Conservation (phyloP, 495 filamentous ascomycete species). For the Penicillium angulare region DNA sequence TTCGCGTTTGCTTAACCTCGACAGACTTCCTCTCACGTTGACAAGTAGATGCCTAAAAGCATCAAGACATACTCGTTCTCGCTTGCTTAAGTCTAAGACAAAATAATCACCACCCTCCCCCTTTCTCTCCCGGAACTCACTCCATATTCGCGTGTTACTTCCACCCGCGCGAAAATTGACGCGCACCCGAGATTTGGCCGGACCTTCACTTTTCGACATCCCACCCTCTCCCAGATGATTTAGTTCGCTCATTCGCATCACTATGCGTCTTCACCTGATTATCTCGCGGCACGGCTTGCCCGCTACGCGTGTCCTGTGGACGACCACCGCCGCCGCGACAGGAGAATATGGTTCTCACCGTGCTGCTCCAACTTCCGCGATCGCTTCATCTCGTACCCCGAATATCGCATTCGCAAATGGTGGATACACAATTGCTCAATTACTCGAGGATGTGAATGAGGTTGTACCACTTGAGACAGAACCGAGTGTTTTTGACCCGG, state of each 20-base stretch:
- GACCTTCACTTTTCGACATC: background rate
- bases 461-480: constrained; percentile 79
- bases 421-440: constrained; percentile 69
- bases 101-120: background rate
- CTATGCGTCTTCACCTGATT: constrained; percentile 78
- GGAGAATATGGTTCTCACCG: constrained; percentile 24
- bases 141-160: background rate
- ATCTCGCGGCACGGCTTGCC: constrained; percentile 82
- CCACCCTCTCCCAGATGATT: constrained; percentile 12
- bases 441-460: constrained; percentile 81
- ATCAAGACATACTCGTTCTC: too few species aligned
- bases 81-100: too few species aligned
- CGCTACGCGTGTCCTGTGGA: constrained; percentile 73
- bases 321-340: constrained; percentile 36
- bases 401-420: constrained; percentile 51
- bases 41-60: too few species aligned
- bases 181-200: background rate
- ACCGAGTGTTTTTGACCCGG: constrained; percentile 32
- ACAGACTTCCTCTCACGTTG: too few species aligned
- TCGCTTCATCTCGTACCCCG: constrained; percentile 38
- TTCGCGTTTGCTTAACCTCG: background rate
- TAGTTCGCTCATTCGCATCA: constrained; percentile 17
- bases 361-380: constrained; percentile 31
- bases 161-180: background rate
- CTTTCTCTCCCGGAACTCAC: background rate